phyloP scores from a whole-genome alignment of 1,284 basidiomycete genomes.

The Tilletia horrida region DNA sequence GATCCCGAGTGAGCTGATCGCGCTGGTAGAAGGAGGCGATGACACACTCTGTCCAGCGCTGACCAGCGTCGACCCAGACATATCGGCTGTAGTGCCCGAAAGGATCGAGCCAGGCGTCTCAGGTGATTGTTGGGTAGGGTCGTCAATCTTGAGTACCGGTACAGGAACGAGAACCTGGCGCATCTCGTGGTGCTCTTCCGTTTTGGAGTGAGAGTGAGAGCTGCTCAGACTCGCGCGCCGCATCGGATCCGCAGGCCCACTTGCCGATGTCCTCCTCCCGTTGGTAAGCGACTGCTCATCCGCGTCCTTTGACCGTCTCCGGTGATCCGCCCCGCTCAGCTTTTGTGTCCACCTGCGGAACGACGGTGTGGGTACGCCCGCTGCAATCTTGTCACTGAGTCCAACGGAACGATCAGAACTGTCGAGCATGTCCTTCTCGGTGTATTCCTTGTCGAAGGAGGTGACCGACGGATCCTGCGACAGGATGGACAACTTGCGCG shows the following conservation, averaged over 20 bases:
- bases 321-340: conserved; percentile 5
- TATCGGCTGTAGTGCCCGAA: neutral
- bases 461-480: conserved; percentile 21
- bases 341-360: conserved; percentile 23
- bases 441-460: conserved; percentile 33
- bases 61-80: neutral
- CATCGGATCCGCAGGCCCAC: neutral
- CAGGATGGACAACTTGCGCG: conserved; percentile 31
- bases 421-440: conserved; percentile 27
- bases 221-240: conserved; percentile 4
- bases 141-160: conserved; percentile 21
- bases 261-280: conserved; percentile 11
- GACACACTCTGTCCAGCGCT: neutral
- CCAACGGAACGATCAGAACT: neutral
- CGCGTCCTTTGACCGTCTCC: conserved; percentile 23
- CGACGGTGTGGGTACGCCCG: neutral
- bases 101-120: neutral
- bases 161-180: conserved; percentile 26
- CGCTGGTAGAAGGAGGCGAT: neutral
- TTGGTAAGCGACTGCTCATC: conserved; percentile 20
- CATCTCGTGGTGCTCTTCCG: conserved; percentile 38
- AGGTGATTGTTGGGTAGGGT: neutral
- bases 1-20: conserved; percentile 27
- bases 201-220: conserved; percentile 12
- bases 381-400: conserved; percentile 26